These are phyloP conservation scores for Fomitopsis serialis DNA, from an alignment of 768 basidiomycete genomes.

Conservation along the genomic window DNA sequence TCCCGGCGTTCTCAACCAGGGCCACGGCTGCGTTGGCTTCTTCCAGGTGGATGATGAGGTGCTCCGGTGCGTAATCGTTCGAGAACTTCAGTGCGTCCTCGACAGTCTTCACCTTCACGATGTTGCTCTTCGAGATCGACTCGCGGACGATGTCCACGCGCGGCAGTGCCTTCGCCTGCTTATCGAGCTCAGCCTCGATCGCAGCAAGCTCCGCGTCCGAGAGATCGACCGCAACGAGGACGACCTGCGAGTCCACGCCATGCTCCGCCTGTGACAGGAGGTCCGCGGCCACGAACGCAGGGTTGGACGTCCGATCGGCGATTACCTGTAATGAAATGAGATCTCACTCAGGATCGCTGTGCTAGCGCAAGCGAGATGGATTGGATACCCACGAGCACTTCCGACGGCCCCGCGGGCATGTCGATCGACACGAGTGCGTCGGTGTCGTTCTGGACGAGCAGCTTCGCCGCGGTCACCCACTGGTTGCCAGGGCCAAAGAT, in stretches of 20 bases:
- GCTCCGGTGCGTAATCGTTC: constrained; percentile 98
- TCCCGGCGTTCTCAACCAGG: constrained; percentile 86
- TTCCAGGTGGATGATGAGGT: constrained; percentile 87
- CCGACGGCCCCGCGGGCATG: constrained; percentile 98
- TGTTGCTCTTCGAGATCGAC: constrained; percentile 87
- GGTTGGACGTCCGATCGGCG: constrained; percentile 80
- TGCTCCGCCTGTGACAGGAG: constrained; percentile 97
- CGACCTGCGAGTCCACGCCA: constrained; percentile 96
- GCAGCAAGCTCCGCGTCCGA: constrained; percentile 52
- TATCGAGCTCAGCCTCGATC: constrained; percentile 82
- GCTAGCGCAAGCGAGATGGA: neutral
- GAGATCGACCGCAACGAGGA: constrained; percentile 79
- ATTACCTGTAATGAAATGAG: constrained; percentile 60
- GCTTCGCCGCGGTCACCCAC: constrained; percentile 99
- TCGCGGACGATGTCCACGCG: constrained; percentile 88
- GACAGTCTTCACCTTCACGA: constrained; percentile 62
- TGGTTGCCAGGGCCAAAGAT: constrained; percentile 99
- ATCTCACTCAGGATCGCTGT: neutral
- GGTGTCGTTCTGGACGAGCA: constrained; percentile 98
- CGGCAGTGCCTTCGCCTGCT: constrained; percentile 79
- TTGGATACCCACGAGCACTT: constrained; percentile 75
- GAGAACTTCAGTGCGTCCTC: constrained; percentile 84
- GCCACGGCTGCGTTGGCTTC: constrained; percentile 61
- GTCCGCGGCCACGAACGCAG: constrained; percentile 93
- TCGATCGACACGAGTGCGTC: constrained; percentile 95